Evolutionary conservation across 23 red algal species (phyloP), one percentile per base, ranked within the genome.

Genomic region (Gracilariopsis chorda): DNA sequence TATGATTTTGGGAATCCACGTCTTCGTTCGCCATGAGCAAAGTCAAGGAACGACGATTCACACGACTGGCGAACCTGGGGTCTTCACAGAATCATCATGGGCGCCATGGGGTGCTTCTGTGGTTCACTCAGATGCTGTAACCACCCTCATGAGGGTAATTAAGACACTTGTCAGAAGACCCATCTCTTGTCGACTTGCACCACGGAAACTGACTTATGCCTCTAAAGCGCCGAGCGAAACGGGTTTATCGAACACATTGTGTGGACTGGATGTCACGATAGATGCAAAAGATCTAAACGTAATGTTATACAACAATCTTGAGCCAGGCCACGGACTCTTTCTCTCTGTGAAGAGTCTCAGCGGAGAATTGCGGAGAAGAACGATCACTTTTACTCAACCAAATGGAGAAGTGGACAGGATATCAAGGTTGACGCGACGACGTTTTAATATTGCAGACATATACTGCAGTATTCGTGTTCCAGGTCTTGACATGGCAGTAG

Each of bases 301-400:
- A 36, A 86, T 83, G 84, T 56, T 95, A 58, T 95, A 87, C 73
- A 95, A 95, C 40, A 95, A 95, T 51, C 49, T 95, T 37, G 87
- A 92, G 57, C 73, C 42, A 21, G 93, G 93, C 48, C 71, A 95
- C 52, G 88, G 93, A 17, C 73, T 95, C 6, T 87, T 88, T 56
- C 40, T 95, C 23, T 92, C 80, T 8, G 45, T 95, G 11, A 5
- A 68, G 21, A 53, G 33, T 35, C 65, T 87, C 4, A 46, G 41
- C 23, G 83, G 77, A 27, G 65, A 78, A 44, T 47, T 88, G 48
- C 47, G 68, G 51, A 89, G 78, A 41, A 58, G 85, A 76, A 89
- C 85, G 13, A 27, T 51, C 33, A 72, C 78, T 48, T 11, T 30
- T 45, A 77, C 14, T 20, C 51, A 45, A 14, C 68, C 60, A 27